Evolutionary conservation across 192 early-diverging fungal species (phyloP), one percentile per base, ranked within the genome.

Genomic region (Coemansia sp.): DNA sequence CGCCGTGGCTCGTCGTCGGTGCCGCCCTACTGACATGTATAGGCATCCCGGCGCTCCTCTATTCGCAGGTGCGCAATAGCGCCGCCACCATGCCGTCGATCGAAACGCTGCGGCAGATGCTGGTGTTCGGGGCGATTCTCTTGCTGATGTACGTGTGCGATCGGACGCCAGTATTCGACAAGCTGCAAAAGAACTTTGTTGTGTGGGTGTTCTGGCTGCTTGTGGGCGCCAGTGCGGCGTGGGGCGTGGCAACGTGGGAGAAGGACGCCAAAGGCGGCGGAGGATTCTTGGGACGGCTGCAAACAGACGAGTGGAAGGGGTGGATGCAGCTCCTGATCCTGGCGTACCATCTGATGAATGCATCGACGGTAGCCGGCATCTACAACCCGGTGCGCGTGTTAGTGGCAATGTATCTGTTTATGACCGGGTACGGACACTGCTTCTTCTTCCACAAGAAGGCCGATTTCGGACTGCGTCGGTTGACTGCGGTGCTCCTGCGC

Each of bases 261-360:
- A 71, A 74, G 58, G 84, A 83, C 34, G 63, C 66, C 20, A 31
- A 39, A 7, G 33, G 51, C 1, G 80, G 83, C 59, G 57, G 64
- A 9, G 81, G 79, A 12, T 93, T 93, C 64, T 67, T 93, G 59
- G 88, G 86, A 67, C 85, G 92, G 31, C 84, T 88, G 58, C 90
- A 91, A 69, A 93, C 92, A 9, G 90, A 93, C 56, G 92, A 93
- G 71, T 93, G 92, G 92, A 91, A 90, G 66, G 92, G 92, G 0
- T 93, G 92, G 92, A 93, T 93, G 92, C 92, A 93, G 79, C 66
- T 92, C 2, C 57, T 80, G 18, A 86, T 89, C 43, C 71, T 90
- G 25, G 74, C 87, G 12, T 93, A 93, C 67, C 92, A 93, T 67
- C 85, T 87, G 66, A 72, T 85, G 46, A 89, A 87, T 26, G 90